Evolutionary conservation across 140 eudicot species (phyloP).

Genomic region (Cichorium intybus): DNA sequence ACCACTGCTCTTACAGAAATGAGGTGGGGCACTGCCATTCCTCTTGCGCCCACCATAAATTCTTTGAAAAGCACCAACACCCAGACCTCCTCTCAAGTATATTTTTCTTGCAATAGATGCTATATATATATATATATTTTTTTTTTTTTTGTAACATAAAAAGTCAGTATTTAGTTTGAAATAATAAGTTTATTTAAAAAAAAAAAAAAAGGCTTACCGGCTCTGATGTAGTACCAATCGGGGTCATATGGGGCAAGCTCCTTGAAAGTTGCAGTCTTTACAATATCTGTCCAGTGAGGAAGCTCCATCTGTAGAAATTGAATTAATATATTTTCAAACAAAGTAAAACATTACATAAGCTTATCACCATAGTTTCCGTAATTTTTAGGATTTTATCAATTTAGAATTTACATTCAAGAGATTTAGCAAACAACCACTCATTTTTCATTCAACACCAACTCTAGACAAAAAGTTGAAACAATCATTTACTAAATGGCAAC

Average conservation of each 20-base stretch:
- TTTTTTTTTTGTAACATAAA: too few species aligned
- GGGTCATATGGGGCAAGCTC: constrained; percentile 69
- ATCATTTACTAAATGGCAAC: too few species aligned
- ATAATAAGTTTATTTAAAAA: not conserved
- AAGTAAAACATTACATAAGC: too few species aligned
- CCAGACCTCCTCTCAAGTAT: constrained; percentile 59
- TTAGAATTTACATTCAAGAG: too few species aligned
- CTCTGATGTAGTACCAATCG: constrained; percentile 70
- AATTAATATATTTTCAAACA: too few species aligned
- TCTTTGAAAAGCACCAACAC: constrained; percentile 58
- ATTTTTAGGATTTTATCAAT: too few species aligned
- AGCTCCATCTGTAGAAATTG: constrained; percentile 56
- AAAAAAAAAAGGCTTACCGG: constrained; percentile 32
- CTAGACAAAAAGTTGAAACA: too few species aligned
- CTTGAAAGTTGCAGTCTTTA: constrained; percentile 52
- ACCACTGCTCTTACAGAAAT: constrained; percentile 63
- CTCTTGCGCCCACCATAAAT: constrained; percentile 71
- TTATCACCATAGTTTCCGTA: too few species aligned
- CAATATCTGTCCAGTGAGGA: constrained; percentile 67
- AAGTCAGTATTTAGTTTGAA: too few species aligned
- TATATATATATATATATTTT: too few species aligned
- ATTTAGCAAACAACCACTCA: too few species aligned
- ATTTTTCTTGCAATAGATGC: constrained; percentile 73
- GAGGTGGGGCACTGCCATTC: constrained; percentile 69
- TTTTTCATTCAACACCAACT: too few species aligned